These are phyloP conservation scores for Boletus fagicola DNA, from an alignment of 768 basidiomycete genomes.

Conservation along the genomic window DNA sequence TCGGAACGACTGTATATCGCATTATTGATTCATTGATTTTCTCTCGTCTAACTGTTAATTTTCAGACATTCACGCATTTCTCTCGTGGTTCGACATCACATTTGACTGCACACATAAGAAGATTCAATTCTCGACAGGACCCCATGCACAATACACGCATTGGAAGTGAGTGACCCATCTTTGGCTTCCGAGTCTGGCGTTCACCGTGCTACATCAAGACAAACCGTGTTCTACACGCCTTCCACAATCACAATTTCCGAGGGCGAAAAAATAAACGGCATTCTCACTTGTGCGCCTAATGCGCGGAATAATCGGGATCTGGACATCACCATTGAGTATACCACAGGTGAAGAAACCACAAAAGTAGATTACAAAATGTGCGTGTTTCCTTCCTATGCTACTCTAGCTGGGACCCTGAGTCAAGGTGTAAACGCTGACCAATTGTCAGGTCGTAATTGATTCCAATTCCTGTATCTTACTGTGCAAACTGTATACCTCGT, in stretches of 20 bases:
- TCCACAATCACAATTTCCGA: constrained; percentile 65
- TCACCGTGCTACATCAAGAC: constrained; percentile 42
- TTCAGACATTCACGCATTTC: constrained; percentile 92
- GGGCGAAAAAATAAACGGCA: constrained; percentile 73
- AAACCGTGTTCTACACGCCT: constrained; percentile 98
- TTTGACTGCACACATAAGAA: constrained; percentile 97
- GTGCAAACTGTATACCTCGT: constrained; percentile 13
- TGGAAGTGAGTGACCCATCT: constrained; percentile 72
- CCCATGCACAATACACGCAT: constrained; percentile 94
- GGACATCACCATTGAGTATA: constrained; percentile 82
- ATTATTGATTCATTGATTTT: background rate
- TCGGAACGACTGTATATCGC: constrained; percentile 84
- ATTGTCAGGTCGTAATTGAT: constrained; percentile 69
- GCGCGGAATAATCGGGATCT: constrained; percentile 91
- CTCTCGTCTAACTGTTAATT: constrained; percentile 2
- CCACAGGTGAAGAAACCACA: constrained; percentile 34
- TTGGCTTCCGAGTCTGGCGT: background rate
- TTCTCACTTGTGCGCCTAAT: constrained; percentile 81
- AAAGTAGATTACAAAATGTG: constrained; percentile 82
- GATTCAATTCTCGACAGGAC: constrained; percentile 94
- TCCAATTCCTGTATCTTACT: constrained; percentile 7
- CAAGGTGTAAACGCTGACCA: constrained; percentile 51
- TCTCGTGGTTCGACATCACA: constrained; percentile 97
- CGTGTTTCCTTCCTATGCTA: constrained; percentile 41
- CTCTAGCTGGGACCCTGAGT: constrained; percentile 12